Evolutionary conservation across 179 eudicot genomes (phyloP).

Genomic region (Gypsophila paniculata): DNA sequence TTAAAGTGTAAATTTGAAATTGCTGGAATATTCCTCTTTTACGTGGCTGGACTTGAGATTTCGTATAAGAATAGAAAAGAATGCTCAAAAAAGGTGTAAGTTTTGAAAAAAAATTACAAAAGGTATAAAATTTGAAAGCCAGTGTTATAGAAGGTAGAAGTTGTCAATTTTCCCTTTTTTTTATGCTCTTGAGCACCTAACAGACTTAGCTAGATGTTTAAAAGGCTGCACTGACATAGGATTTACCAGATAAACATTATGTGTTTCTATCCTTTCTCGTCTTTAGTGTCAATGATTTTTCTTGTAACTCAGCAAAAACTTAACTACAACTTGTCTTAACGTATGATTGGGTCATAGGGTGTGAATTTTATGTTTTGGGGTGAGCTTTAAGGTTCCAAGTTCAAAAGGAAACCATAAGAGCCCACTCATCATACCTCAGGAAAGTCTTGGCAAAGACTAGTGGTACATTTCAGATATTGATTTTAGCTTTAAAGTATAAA

Average conservation of each 20-base stretch:
- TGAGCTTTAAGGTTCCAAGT: constrained; percentile 8
- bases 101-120: too few species aligned
- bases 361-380: background rate
- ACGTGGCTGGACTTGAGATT: too few species aligned
- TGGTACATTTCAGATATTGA: background rate
- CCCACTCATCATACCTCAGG: too few species aligned
- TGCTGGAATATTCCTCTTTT: too few species aligned
- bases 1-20: too few species aligned
- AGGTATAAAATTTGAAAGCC: too few species aligned
- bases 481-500: background rate
- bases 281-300: background rate
- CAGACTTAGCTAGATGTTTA: background rate
- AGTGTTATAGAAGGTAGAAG: too few species aligned
- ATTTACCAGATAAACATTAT: background rate
- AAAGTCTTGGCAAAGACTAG: background rate
- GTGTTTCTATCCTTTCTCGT: background rate
- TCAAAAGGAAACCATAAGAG: constrained; percentile 2
- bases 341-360: background rate
- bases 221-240: background rate
- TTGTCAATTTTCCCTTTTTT: background rate
- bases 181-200: background rate
- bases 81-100: too few species aligned
- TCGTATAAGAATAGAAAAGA: too few species aligned
- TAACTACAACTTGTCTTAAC: background rate
- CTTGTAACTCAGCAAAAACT: background rate